These are phyloP conservation scores for Takashimella tepidaria DNA, from an alignment of 1,284 basidiomycete species.

Conservation along the genomic window DNA sequence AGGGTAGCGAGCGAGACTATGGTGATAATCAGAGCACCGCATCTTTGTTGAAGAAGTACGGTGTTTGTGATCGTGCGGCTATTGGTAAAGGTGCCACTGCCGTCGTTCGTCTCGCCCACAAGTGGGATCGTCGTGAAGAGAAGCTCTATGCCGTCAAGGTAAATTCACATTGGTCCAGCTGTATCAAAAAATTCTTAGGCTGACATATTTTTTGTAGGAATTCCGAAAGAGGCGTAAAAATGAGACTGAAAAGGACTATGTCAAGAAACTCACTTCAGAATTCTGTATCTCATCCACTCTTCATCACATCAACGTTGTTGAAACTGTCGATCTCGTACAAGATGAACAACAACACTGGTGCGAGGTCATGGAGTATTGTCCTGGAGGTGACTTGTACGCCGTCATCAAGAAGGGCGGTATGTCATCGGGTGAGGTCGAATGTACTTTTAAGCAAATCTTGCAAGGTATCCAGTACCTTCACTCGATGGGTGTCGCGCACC, in stretches of 20 bases:
- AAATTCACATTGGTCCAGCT: no score
- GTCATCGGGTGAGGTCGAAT: constrained; percentile 90
- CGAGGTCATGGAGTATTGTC: constrained; percentile 99
- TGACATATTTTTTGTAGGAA: no score
- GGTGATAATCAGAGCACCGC: constrained; percentile 44
- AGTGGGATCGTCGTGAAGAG: constrained; percentile 95
- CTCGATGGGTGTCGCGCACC: constrained; percentile 90
- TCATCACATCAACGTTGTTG: constrained; percentile 93
- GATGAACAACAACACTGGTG: constrained; percentile 97
- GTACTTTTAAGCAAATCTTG: constrained; percentile 95
- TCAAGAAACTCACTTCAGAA: constrained; percentile 99
- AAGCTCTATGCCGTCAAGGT: constrained; percentile 99
- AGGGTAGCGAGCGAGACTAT: constrained; percentile 37
- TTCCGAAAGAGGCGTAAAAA: constrained; percentile 97
- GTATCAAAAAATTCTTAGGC: no score
- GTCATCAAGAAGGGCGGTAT: constrained; percentile 97
- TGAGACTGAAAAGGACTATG: constrained; percentile 97
- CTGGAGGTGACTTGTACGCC: constrained; percentile 92
- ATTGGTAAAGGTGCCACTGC: constrained; percentile 98
- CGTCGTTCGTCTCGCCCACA: constrained; percentile 92
- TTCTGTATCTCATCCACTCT: constrained; percentile 98
- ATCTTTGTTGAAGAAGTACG: constrained; percentile 80
- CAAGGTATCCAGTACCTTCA: constrained; percentile 64
- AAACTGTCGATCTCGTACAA: constrained; percentile 97
- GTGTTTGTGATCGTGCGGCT: constrained; percentile 91